phyloP scores from a whole-genome alignment of 768 basidiomycete genomes.

The Heimioporus sp. region DNA sequence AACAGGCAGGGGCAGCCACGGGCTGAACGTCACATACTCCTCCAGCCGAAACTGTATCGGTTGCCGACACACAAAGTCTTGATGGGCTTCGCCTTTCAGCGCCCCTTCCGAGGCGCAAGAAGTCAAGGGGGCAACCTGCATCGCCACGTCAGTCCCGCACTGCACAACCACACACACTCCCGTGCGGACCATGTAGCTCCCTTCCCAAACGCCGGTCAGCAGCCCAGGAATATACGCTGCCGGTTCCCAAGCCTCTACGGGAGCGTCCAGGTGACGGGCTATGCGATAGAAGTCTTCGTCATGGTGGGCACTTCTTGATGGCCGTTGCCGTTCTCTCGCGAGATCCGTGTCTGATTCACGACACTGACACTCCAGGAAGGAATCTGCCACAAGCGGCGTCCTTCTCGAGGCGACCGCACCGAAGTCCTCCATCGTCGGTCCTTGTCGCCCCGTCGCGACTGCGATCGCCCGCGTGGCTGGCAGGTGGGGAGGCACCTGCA shows the following conservation, averaged over 20 bases:
- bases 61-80: slow-evolving; percentile 42
- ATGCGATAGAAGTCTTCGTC: slow-evolving; percentile 40
- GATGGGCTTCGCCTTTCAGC: slow-evolving; percentile 1
- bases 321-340: slow-evolving; percentile 30
- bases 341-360: slow-evolving; percentile 32
- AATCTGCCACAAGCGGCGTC: slow-evolving; percentile 53
- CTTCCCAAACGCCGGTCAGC: slow-evolving; percentile 61
- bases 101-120: slow-evolving; percentile 11
- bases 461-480: slow-evolving; percentile 48
- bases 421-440: slow-evolving; percentile 57
- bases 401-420: slow-evolving; percentile 37
- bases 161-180: slow-evolving; percentile 2
- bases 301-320: slow-evolving; percentile 32
- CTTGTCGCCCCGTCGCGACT: slow-evolving; percentile 40
- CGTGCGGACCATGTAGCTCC: slow-evolving; percentile 51
- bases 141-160: slow-evolving; percentile 12
- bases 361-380: slow-evolving; percentile 24
- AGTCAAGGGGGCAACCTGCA: slow-evolving; percentile 28
- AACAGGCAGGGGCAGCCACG: slow-evolving; percentile 34
- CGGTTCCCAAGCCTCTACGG: slow-evolving; percentile 22
- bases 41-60: slow-evolving; percentile 50
- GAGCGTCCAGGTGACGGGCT: slow-evolving; percentile 13
- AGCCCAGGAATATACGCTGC: slow-evolving; percentile 41
- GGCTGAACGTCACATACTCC: slow-evolving; percentile 44
- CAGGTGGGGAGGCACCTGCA: slow-evolving; percentile 49